Evolutionary conservation across 495 filamentous ascomycete species (phyloP).

Genomic region (Physcia stellaris): DNA sequence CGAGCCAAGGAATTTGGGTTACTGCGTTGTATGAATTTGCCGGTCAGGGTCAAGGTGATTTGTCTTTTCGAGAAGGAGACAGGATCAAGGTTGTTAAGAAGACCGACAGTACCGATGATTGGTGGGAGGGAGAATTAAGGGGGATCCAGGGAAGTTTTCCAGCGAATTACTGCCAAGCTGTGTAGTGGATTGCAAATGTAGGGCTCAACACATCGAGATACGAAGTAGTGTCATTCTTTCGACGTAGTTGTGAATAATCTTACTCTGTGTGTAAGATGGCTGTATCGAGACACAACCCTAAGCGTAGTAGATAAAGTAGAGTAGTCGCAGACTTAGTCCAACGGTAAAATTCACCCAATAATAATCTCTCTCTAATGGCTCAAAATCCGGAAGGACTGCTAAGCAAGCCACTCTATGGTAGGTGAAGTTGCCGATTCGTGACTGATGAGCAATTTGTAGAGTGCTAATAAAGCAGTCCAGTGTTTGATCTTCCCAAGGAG

Average conservation of each 20-base stretch:
- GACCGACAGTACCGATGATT: conserved; percentile 79
- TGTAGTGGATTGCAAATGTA: conserved; percentile 1
- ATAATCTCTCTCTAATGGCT: no score
- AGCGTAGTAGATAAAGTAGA: neutral
- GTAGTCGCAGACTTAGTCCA: no score
- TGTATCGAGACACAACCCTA: no score
- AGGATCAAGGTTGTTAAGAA: conserved; percentile 71
- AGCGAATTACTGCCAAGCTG: conserved; percentile 63
- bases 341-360: no score
- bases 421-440: neutral
- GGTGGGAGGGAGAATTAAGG: conserved; percentile 83
- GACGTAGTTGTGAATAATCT: no score
- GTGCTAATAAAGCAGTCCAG: conserved; percentile 32
- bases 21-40: conserved; percentile 71
- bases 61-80: conserved; percentile 75
- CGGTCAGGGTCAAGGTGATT: conserved; percentile 57
- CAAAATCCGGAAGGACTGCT: conserved; percentile 36
- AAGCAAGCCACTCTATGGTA: conserved; percentile 53
- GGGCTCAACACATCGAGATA: no score
- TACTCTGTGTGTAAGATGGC: no score
- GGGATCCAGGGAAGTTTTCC: conserved; percentile 72
- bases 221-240: no score
- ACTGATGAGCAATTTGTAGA: no score
- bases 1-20: conserved; percentile 46
- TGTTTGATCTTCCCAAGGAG: conserved; percentile 75